Conservation (phyloP, 352 stramenopile species). For the Thalassiosira livingstoniorum region DNA sequence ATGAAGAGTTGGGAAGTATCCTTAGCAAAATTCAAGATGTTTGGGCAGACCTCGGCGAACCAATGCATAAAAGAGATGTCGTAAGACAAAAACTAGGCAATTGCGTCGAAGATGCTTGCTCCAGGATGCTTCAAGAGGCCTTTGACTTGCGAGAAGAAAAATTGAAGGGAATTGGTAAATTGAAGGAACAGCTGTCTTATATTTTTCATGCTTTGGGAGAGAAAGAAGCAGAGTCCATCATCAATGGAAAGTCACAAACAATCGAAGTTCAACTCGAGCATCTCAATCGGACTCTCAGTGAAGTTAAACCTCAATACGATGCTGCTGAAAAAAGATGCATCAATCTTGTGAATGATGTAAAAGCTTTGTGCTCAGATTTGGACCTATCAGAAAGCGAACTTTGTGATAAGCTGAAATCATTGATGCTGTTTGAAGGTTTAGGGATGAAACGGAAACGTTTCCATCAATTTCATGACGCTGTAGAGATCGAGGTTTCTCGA, state of each 20-base stretch:
- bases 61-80: slow-evolving; percentile 54
- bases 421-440: slow-evolving; percentile 25
- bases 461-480: slow-evolving; percentile 23
- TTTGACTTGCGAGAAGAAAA: slow-evolving; percentile 51
- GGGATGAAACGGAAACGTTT: slow-evolving; percentile 16
- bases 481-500: slow-evolving; percentile 30
- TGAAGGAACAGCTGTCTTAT: slow-evolving; percentile 45
- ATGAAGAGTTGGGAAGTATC: slow-evolving; percentile 36
- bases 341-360: slow-evolving; percentile 25
- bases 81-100: slow-evolving; percentile 60
- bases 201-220: slow-evolving; percentile 60
- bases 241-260: background rate
- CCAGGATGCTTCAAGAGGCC: slow-evolving; percentile 62
- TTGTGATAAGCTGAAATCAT: slow-evolving; percentile 41
- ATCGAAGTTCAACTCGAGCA: slow-evolving; percentile 31
- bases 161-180: slow-evolving; percentile 41
- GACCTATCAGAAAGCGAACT: slow-evolving; percentile 18
- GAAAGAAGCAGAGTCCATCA: background rate
- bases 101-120: slow-evolving; percentile 72
- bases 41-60: slow-evolving; percentile 66
- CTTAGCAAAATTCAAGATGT: slow-evolving; percentile 68
- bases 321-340: slow-evolving; percentile 19
- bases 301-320: slow-evolving; percentile 40
- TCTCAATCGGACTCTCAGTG: slow-evolving; percentile 21
- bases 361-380: slow-evolving; percentile 32